phyloP scores from a whole-genome alignment of 139 green algal genomes.

The Chlorella sp. region DNA sequence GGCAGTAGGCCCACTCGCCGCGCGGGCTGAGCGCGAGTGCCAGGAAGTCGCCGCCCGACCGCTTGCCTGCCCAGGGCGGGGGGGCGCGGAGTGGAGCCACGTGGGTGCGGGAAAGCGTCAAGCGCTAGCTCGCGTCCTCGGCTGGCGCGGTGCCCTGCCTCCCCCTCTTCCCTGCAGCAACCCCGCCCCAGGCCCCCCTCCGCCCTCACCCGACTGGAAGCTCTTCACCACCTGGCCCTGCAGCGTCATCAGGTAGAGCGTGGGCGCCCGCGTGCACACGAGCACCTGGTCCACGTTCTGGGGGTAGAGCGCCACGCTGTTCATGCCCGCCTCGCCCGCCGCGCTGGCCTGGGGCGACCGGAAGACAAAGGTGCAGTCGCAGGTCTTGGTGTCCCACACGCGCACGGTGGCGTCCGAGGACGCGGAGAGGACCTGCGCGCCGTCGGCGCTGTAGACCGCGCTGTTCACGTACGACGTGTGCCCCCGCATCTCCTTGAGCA shows the following conservation, averaged over 20 bases:
- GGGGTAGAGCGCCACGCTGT: slow-evolving; percentile 74
- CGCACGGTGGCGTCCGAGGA: slow-evolving; percentile 87
- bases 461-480: slow-evolving; percentile 94
- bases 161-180: neutral
- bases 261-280: slow-evolving; percentile 79
- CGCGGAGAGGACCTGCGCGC: slow-evolving; percentile 70
- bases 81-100: neutral
- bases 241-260: slow-evolving; percentile 87
- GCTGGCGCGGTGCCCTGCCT: neutral
- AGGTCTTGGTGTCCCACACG: slow-evolving; percentile 92
- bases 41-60: slow-evolving; percentile 31
- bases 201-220: slow-evolving; percentile 76
- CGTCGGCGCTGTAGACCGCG: slow-evolving; percentile 80
- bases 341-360: slow-evolving; percentile 33
- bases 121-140: too few species aligned
- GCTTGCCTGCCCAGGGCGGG: slow-evolving; percentile 12
- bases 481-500: slow-evolving; percentile 96
- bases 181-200: too few species aligned
- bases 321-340: slow-evolving; percentile 67
- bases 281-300: slow-evolving; percentile 88
- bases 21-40: slow-evolving; percentile 65
- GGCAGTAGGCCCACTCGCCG: slow-evolving; percentile 89
- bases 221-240: slow-evolving; percentile 72
- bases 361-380: slow-evolving; percentile 81
- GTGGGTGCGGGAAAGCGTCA: neutral